Percentiles rank a stretch among this genome's conserved stretches.
Evolutionary conservation across 345 rosid species (phyloP).

Genomic region (Salix udensis): DNA sequence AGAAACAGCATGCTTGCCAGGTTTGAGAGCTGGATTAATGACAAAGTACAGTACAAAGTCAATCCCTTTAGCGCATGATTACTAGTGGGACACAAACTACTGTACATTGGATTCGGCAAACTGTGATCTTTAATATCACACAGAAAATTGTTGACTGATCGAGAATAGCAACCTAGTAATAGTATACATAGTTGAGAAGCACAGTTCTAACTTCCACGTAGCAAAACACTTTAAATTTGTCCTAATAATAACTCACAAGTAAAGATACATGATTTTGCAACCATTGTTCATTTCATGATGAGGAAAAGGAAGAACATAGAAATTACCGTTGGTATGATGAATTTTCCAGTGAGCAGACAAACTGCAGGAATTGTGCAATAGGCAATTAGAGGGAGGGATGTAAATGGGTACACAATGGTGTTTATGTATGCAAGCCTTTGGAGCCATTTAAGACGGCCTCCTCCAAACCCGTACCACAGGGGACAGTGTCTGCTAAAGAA

Average conservation of each 20-base stretch:
- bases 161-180: neutral
- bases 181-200: neutral
- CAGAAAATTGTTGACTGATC: neutral
- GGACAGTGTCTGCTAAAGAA: conserved; percentile 97
- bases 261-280: neutral
- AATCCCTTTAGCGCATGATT: neutral
- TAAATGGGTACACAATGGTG: conserved; percentile 97
- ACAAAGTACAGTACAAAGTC: neutral
- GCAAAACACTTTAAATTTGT: neutral
- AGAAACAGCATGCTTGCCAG: conserved; percentile 81
- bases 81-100: neutral
- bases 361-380: conserved; percentile 90
- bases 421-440: conserved; percentile 87
- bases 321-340: conserved; percentile 91
- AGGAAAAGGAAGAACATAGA: neutral
- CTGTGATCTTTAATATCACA: neutral
- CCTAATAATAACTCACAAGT: neutral
- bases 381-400: conserved; percentile 89
- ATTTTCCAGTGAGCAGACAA: conserved; percentile 95
- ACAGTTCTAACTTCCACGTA: neutral
- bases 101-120: neutral
- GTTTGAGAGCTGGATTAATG: conserved; percentile 70
- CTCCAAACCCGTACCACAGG: conserved; percentile 92
- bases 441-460: conserved; percentile 89
- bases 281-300: neutral